Evolutionary conservation across 75 land plant species (phyloP).

Genomic region (Pinus albicaulis): DNA sequence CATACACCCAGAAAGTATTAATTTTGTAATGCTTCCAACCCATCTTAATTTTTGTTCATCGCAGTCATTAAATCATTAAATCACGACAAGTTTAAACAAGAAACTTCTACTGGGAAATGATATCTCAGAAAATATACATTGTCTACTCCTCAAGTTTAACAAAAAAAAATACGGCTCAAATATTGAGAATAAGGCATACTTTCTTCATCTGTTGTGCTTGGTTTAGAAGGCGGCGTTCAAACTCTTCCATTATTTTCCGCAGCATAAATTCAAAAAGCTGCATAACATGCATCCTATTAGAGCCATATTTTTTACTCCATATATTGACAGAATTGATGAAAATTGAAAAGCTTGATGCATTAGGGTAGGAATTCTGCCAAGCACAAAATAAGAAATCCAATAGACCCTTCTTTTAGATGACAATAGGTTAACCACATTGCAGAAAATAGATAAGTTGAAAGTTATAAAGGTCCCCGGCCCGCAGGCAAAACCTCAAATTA

Average conservation of each 20-base stretch:
- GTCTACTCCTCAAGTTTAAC: neutral
- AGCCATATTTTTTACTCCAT: neutral
- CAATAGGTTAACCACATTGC: neutral
- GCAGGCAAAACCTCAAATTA: constrained; percentile 2
- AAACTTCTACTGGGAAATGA: neutral
- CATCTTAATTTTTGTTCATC: no score
- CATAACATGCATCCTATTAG: neutral
- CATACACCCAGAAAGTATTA: no score
- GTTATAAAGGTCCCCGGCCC: neutral
- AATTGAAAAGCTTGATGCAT: neutral
- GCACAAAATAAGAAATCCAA: neutral
- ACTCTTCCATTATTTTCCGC: constrained; percentile 89
- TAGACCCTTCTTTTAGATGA: neutral
- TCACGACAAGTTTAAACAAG: no score
- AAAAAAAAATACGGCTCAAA: neutral
- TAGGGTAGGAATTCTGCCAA: neutral
- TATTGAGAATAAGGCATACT: constrained; percentile 31
- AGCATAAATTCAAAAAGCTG: constrained; percentile 88
- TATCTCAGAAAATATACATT: neutral
- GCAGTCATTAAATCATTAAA: no score
- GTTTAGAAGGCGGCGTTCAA: constrained; percentile 83
- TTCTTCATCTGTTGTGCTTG: constrained; percentile 81
- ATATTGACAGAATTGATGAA: neutral
- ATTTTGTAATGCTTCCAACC: no score
- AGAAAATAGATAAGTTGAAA: neutral